These are phyloP conservation scores for Colletotrichum orbiculare DNA, from an alignment of 2,329 filamentous ascomycete species.

Conservation along the genomic window DNA sequence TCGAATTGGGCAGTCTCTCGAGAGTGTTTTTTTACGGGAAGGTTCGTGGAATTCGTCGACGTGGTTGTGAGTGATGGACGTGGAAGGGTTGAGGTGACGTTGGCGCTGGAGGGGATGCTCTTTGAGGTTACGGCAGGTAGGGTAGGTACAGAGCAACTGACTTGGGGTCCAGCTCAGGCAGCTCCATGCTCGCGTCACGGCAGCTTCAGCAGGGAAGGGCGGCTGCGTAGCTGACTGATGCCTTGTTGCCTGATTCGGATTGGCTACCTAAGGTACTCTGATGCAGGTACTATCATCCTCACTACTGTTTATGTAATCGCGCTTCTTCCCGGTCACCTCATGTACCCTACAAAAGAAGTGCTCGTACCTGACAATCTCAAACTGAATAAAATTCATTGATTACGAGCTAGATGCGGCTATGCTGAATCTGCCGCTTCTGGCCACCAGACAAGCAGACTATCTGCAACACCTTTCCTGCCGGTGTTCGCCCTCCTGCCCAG, in stretches of 20 bases:
- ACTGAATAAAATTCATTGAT: not conserved
- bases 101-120: conserved; percentile 37
- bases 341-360: too few relatives aligned
- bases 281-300: conserved; percentile 31
- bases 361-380: too few relatives aligned
- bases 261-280: not conserved
- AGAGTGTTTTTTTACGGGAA: not conserved
- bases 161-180: conserved; percentile 50
- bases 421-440: too few relatives aligned
- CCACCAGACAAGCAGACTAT: conserved; percentile 7
- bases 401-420: not conserved
- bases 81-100: conserved; percentile 19
- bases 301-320: too few relatives aligned
- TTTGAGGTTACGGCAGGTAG: conserved; percentile 26
- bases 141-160: not conserved
- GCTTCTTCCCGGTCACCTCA: too few relatives aligned
- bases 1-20: not conserved
- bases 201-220: conserved; percentile 38
- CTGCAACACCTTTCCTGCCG: conserved; percentile 15
- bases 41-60: conserved; percentile 11
- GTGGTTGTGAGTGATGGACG: conserved; percentile 9
- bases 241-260: conserved; percentile 37
- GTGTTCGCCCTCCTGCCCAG: conserved; percentile 10
- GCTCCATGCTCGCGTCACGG: conserved; percentile 56
- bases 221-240: conserved; percentile 37